Percentiles rank a stretch among this genome's conserved stretches.
Evolutionary conservation across 257 asterid genomes (phyloP).

Genomic region (Solanum ahanhuiri): DNA sequence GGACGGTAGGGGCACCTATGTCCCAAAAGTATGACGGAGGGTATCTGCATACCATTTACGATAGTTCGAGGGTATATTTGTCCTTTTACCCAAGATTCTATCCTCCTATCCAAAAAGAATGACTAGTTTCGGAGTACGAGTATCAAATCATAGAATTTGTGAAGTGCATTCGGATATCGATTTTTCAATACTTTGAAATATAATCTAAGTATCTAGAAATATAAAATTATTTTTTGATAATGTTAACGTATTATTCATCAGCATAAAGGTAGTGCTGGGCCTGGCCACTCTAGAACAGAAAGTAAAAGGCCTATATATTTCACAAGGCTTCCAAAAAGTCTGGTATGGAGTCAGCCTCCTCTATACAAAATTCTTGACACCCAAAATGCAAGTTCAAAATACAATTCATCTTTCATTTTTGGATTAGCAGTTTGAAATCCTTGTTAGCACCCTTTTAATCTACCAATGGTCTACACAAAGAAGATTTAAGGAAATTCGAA

Average conservation of each 20-base stretch:
- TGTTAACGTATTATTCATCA: neutral
- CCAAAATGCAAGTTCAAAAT: neutral
- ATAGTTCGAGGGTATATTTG: too few relatives aligned
- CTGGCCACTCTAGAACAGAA: neutral
- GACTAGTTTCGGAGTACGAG: neutral
- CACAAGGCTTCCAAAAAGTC: neutral
- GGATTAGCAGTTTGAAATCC: neutral
- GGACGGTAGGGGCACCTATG: too few relatives aligned
- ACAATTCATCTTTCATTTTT: neutral
- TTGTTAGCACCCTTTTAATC: too few relatives aligned
- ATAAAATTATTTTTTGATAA: neutral
- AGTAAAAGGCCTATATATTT: neutral
- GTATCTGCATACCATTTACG: too few relatives aligned
- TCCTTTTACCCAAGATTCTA: too few relatives aligned
- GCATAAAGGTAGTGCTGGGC: neutral
- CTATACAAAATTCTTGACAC: neutral
- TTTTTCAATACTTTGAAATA: neutral
- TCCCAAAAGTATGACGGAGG: too few relatives aligned
- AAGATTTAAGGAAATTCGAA: too few relatives aligned
- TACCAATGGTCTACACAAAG: too few relatives aligned
- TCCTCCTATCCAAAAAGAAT: neutral
- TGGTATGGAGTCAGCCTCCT: neutral
- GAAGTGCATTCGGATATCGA: neutral
- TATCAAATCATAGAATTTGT: neutral
- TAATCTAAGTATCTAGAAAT: neutral